Percentiles rank a stretch among this genome's conserved stretches.
Evolutionary conservation across 768 basidiomycete species (phyloP).

Genomic region (Calocybe cyanea): DNA sequence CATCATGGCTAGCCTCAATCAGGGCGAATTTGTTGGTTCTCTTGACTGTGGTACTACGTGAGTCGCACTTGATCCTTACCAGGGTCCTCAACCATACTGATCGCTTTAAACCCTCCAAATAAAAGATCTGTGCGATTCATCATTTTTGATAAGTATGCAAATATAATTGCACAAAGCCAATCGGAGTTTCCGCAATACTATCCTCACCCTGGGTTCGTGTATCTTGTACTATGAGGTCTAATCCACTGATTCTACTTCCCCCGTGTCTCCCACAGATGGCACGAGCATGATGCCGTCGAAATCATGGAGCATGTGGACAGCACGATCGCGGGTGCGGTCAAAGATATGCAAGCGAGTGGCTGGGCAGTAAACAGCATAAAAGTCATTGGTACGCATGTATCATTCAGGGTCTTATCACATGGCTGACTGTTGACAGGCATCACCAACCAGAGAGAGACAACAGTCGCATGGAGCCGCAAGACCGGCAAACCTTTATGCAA

Average conservation of each 20-base stretch:
- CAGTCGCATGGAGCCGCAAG: slow-evolving; percentile 86
- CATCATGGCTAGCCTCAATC: slow-evolving; percentile 35
- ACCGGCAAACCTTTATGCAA: slow-evolving; percentile 87
- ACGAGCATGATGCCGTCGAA: slow-evolving; percentile 88
- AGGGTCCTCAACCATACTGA: not conserved
- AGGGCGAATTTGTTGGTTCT: slow-evolving; percentile 85
- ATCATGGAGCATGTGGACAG: slow-evolving; percentile 70
- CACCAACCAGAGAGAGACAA: slow-evolving; percentile 97
- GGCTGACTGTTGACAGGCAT: slow-evolving; percentile 53
- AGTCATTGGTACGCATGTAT: slow-evolving; percentile 70
- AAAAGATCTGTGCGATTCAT: slow-evolving; percentile 89
- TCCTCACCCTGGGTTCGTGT: slow-evolving; percentile 74
- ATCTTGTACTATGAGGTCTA: not conserved
- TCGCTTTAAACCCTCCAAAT: no score
- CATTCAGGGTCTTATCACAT: slow-evolving; percentile 17
- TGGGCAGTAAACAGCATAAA: slow-evolving; percentile 82
- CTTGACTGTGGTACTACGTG: slow-evolving; percentile 96
- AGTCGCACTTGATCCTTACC: slow-evolving; percentile 21
- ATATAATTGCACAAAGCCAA: slow-evolving; percentile 87
- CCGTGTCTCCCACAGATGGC: slow-evolving; percentile 60
- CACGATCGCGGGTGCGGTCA: slow-evolving; percentile 72
- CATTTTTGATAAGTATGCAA: slow-evolving; percentile 81
- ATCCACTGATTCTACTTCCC: not conserved
- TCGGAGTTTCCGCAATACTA: slow-evolving; percentile 94
- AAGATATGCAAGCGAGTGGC: slow-evolving; percentile 67